Evolutionary conservation across 345 rosid genomes (phyloP), one percentile per base, ranked within the genome.

Genomic region (Heritiera fomes): DNA sequence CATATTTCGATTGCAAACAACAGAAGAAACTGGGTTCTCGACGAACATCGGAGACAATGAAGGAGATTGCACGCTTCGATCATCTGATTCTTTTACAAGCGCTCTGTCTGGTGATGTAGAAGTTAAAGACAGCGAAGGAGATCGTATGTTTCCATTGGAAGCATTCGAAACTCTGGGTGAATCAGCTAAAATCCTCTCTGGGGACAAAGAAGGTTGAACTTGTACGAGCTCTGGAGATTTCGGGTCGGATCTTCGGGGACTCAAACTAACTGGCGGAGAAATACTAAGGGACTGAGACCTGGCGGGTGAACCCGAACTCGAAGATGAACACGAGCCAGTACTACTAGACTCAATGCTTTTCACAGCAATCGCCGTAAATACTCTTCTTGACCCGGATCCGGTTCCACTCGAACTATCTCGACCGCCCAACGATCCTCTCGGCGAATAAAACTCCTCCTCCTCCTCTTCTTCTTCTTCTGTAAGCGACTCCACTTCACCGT

Each of bases 231-330:
- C 91, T 10, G 92, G 86, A 6, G 88, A 88, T 64, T 90, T 93
- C n/a, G 88, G 82, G 40, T 83, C 86, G 28, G 94, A 89, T 86
- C 89, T 87, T 75, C 83, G 76, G 30, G 91, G 90, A 17, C 88
- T 87, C 80, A 83, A 80, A 81, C 98, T 93, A 64, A 81, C 88
- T 28, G 98, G 93, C 23, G 98, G 94, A 30, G 98, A 97, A 63
- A 90, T 90, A 53, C 98, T 94, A 14, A 88, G 81, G 2, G 95
- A 93, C 1, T 87, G 89, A n/a, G 99, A 97, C 65, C 97, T 85
- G 23, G 86, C 89, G 1, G 93, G 97, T 38, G 98, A 94, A 20
- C 83, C 89, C 15, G 98, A 91, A 76, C 86, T 86, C 10, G 99
- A 91, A 46, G 94, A 89, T 20, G 92, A 88, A 69, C 83, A 84